Base-by-base conservation (phyloP, 192 early-diverging fungal genomes). In the Podila horticola region DNA sequence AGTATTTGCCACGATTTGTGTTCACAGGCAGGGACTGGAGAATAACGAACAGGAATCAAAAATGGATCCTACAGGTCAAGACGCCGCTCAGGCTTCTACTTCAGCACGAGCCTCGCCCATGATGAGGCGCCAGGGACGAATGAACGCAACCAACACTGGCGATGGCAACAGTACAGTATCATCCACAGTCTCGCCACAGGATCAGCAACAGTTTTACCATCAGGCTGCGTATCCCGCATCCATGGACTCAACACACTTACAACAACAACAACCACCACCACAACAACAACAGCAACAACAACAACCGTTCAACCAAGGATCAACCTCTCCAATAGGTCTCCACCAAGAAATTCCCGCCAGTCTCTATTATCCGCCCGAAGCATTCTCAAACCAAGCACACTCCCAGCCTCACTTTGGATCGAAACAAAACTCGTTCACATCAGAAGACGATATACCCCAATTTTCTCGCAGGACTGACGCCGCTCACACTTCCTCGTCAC, bases 401-500 rank as follows among this genome's bases (percentile, higher is more conserved):
- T 1, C 33, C 33, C 62, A 38, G 33, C 62, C 12, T 12, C 22
- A 5, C 28, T 17, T 19, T 24, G 26, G 26, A 38, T 20, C 20
- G 34, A 5, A 38, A 11, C 20, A 7, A 34, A 5, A 63, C 62
- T n/a, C 62, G 13, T 63, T 22, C 17, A 36, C 10, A 12, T 24
- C 52, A 55, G 52, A 55, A 26, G 52, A 55, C 22, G 51, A 55
- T 11, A 26, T n/a, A 1, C 24, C 52, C 22, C 4, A 22, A 22
- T 55, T 55, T 26, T 24, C 52, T 1, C 52, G 50, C 19, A 63
- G 52, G 38, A 20, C 67, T 29, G 62, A 69, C 6, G 69, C 74
- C 17, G 62, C 17, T 28, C 13, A 36, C 8, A 60, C 74, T n/a
- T 69, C 62, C 19, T 30, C 36, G 10, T 72, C 69, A 15, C 75